Conservation (phyloP, 176 grass and related monocot genomes). For the Oryza glaberrima region DNA sequence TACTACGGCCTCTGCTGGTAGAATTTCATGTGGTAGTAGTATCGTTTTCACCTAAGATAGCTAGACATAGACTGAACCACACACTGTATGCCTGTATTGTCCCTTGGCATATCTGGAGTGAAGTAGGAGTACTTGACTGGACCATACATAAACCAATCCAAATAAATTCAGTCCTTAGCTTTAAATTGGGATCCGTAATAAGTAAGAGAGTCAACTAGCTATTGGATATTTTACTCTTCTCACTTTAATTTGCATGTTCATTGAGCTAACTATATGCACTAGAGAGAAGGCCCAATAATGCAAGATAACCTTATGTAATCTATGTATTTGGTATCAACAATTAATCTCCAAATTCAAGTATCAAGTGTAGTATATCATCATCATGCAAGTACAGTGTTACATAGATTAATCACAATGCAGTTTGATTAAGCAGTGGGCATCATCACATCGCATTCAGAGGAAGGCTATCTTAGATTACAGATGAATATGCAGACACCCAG, state of each 20-base stretch:
- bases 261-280: background rate
- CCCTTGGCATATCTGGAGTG: background rate
- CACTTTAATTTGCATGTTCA: background rate
- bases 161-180: background rate
- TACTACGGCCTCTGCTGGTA: no score
- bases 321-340: background rate
- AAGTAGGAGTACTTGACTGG: background rate
- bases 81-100: background rate
- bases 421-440: slow-evolving; percentile 10
- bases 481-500: slow-evolving; percentile 11
- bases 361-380: background rate
- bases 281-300: no score
- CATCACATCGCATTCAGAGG: slow-evolving; percentile 21
- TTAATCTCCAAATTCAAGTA: background rate
- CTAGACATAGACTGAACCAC: background rate
- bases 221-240: background rate
- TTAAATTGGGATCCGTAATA: background rate
- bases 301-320: background rate
- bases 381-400: slow-evolving; percentile 21
- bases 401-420: slow-evolving; percentile 27
- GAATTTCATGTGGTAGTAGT: no score
- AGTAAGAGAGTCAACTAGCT: background rate
- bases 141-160: background rate
- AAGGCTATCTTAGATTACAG: slow-evolving; percentile 27
- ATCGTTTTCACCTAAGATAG: background rate